Percentiles rank a stretch among this genome's conserved stretches.
These are phyloP conservation scores for Margaritispora aquatica DNA, from an alignment of 495 filamentous ascomycete genomes.

Conservation along the genomic window DNA sequence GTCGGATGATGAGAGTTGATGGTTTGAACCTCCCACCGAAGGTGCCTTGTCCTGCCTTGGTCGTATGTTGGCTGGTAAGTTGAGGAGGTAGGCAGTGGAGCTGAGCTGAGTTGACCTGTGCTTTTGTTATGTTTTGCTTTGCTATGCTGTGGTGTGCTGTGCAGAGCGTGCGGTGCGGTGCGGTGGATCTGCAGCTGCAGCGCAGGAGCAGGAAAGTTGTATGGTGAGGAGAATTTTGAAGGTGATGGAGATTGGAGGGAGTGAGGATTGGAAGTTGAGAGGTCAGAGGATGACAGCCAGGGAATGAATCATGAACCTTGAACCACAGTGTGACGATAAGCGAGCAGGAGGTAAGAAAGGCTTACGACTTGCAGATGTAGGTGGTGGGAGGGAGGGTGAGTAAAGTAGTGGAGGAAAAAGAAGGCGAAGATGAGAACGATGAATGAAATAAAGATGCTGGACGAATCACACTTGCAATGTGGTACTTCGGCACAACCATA, in stretches of 20 bases:
- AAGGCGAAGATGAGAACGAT: neutral
- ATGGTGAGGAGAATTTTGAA: neutral
- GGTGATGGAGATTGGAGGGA: neutral
- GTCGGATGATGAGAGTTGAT: neutral
- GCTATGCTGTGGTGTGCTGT: neutral
- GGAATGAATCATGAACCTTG: neutral
- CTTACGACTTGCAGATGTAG: conserved; percentile 16
- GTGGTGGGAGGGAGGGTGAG: neutral
- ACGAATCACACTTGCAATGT: neutral
- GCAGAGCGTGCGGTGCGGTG: neutral
- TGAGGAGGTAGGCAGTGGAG: too few relatives aligned
- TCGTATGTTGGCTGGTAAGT: neutral
- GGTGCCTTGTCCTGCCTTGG: too few relatives aligned
- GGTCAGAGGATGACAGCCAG: neutral
- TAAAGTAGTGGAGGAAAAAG: neutral
- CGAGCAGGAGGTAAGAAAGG: neutral
- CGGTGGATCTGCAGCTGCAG: neutral
- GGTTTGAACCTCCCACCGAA: too few relatives aligned
- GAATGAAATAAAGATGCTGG: neutral
- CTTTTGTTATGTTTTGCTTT: neutral
- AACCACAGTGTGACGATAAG: conserved; percentile 8
- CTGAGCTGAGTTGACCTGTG: neutral
- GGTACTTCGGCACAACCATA: neutral
- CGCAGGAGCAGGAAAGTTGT: neutral
- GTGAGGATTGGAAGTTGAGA: neutral